These are phyloP conservation scores for Conticribra guillardii DNA, from an alignment of 108 stramenopile genomes.

Conservation along the genomic window DNA sequence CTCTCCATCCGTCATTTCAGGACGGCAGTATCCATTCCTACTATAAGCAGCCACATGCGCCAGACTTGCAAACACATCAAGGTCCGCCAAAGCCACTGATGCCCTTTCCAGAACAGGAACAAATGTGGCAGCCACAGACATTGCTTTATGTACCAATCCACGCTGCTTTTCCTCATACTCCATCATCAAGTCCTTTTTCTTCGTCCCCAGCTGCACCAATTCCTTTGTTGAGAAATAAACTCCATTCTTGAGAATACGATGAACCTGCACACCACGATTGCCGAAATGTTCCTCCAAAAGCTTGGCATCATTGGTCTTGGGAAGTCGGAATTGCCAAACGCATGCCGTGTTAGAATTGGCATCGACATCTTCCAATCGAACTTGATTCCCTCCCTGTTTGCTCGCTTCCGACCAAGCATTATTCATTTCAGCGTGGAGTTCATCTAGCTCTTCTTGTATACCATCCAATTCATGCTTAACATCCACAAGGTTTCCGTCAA, in stretches of 20 bases:
- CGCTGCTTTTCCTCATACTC: slow-evolving; percentile 81
- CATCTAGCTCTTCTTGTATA: slow-evolving; percentile 69
- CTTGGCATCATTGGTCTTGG: slow-evolving; percentile 79
- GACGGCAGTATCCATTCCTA: slow-evolving; percentile 83
- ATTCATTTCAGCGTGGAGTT: slow-evolving; percentile 69
- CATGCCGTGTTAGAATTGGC: slow-evolving; percentile 49
- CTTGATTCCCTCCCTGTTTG: slow-evolving; percentile 53
- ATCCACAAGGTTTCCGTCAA: slow-evolving; percentile 71
- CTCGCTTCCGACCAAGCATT: slow-evolving; percentile 61
- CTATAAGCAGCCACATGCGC: slow-evolving; percentile 90
- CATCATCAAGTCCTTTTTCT: slow-evolving; percentile 62
- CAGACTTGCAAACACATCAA: slow-evolving; percentile 88
- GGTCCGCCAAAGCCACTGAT: slow-evolving; percentile 57
- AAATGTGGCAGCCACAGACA: slow-evolving; percentile 87
- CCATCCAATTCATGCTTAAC: slow-evolving; percentile 70
- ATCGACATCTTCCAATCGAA: slow-evolving; percentile 70
- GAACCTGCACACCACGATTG: slow-evolving; percentile 58
- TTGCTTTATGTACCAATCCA: slow-evolving; percentile 76
- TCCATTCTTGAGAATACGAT: slow-evolving; percentile 92
- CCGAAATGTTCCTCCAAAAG: slow-evolving; percentile 39
- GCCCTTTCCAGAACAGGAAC: slow-evolving; percentile 81
- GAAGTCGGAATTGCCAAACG: slow-evolving; percentile 81
- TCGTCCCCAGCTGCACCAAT: slow-evolving; percentile 63
- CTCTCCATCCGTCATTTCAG: slow-evolving; percentile 86
- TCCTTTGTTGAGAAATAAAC: slow-evolving; percentile 92